Evolutionary conservation across 164 flowering plant species (phyloP), one percentile per base, ranked within the genome.

Genomic region (Aristolochia contorta): DNA sequence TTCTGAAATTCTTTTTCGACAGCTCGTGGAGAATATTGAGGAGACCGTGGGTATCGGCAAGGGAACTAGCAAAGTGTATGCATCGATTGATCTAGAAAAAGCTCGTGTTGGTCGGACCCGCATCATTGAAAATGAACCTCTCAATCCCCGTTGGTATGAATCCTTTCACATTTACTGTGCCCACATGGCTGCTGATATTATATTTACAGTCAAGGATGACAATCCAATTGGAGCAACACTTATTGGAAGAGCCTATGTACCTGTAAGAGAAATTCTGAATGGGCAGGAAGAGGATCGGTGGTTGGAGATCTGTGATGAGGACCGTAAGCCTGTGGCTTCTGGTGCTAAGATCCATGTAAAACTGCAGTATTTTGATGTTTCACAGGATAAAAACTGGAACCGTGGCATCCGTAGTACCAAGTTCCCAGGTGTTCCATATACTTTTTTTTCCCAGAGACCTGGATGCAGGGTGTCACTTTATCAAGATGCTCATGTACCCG

Each of bases 401-500:
- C 47, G 76, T 49, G 95, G 95, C 12, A 71, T 87, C 2, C 60
- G 19, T 33, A 79, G 80, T 60, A 58, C 79, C 18, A 76, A 78
- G 24, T 83, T 78, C 57, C 81, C 78, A 0, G 95, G 95, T 7
- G 87, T 85, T 2, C 91, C 95, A 0, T 77, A 77, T 74, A 83
- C 95, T 16, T 85, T 80, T 64, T 87, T 83, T 60, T 21, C 72
- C 0, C 95, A 85, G 58, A 79, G 87, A 47, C 62, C 68, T 8
- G 87, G 83, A 25, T 80, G 87, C 67, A 78, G 62, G 60, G 86
- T 87, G 19, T 66, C 86, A 22, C 78, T 87, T 12, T 87, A 85
- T 65, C 95, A 87, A 65, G 95, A 87, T 74, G 74, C 87, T 16
- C 95, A 87, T 67, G 71, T 85, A 22, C 82, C 86, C 0, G 79